Conservation (phyloP, 805 yeast genomes). For the Citeromyces nyonsensis region DNA sequence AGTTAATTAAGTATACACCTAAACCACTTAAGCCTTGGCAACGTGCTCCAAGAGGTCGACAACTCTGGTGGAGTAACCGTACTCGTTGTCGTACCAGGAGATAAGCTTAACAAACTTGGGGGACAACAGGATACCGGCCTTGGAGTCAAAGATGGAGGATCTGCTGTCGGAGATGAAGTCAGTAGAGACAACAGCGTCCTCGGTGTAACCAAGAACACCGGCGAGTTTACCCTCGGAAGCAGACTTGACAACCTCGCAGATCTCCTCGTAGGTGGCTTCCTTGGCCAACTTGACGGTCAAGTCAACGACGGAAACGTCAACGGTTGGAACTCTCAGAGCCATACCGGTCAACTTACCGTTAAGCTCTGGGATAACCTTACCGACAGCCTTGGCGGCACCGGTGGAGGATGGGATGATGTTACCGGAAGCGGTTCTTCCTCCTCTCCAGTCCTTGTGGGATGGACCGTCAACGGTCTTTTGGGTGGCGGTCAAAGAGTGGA, state of each 20-base stretch:
- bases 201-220: conserved; percentile 83
- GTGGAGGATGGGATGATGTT: conserved; percentile 93
- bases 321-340: conserved; percentile 89
- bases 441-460: conserved; percentile 97
- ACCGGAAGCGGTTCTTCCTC: conserved; percentile 93
- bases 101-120: conserved; percentile 83
- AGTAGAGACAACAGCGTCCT: conserved; percentile 82
- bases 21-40: conserved; percentile 31
- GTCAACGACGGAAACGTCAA: conserved; percentile 88
- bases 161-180: conserved; percentile 76
- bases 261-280: conserved; percentile 70
- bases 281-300: conserved; percentile 72
- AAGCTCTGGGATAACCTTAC: conserved; percentile 83
- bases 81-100: conserved; percentile 94
- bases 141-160: conserved; percentile 83
- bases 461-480: conserved; percentile 97
- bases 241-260: conserved; percentile 59
- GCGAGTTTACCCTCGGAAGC: conserved; percentile 66
- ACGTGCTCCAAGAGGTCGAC: conserved; percentile 78
- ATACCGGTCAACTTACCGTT: conserved; percentile 91
- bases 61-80: conserved; percentile 92
- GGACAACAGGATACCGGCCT: conserved; percentile 80
- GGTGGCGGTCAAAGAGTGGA: conserved; percentile 91
- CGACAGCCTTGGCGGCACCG: conserved; percentile 97
- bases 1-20: background rate